phyloP scores from a whole-genome alignment of 2,329 filamentous ascomycete genomes.

The Aspergillus persii region DNA sequence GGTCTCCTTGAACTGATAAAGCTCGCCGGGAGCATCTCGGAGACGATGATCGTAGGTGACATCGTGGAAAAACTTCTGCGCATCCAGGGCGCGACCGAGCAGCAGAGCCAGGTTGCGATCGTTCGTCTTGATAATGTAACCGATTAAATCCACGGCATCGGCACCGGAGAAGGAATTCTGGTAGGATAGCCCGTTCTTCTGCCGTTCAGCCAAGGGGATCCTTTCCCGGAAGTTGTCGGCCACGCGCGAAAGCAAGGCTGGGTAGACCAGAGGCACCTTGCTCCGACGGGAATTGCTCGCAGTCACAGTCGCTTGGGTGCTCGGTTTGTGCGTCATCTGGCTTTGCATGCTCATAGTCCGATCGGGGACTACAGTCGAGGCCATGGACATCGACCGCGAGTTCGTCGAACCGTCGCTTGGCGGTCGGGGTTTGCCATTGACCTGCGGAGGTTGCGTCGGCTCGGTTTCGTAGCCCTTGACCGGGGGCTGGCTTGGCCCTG shows the following conservation, averaged over 20 bases:
- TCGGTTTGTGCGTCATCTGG: conserved; percentile 50
- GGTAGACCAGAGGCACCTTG: conserved; percentile 83
- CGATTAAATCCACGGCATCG: conserved; percentile 92
- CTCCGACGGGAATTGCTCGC: conserved; percentile 60
- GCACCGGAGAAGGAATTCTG: conserved; percentile 95
- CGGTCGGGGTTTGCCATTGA: conserved; percentile 32
- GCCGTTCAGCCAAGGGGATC: conserved; percentile 79
- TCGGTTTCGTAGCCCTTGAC: conserved; percentile 41
- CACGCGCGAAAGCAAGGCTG: conserved; percentile 87
- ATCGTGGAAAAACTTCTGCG: conserved; percentile 99
- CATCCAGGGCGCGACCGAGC: conserved; percentile 86
- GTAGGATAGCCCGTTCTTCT: conserved; percentile 96
- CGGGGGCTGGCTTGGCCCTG: conserved; percentile 40
- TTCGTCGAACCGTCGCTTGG: conserved; percentile 45
- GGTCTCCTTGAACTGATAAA: conserved; percentile 95
- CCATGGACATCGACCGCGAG: conserved; percentile 83
- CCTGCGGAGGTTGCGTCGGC: conserved; percentile 51
- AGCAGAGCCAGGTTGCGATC: conserved; percentile 92
- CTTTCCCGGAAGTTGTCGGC: conserved; percentile 89
- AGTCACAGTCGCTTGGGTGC: conserved; percentile 53
- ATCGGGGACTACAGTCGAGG: conserved; percentile 63
- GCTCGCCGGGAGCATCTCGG: conserved; percentile 88
- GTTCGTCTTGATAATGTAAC: conserved; percentile 94
- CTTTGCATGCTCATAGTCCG: conserved; percentile 57
- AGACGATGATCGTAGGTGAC: conserved; percentile 96